phyloP scores from a whole-genome alignment of 2,329 filamentous ascomycete species.

The Daldinia eschscholtzii region DNA sequence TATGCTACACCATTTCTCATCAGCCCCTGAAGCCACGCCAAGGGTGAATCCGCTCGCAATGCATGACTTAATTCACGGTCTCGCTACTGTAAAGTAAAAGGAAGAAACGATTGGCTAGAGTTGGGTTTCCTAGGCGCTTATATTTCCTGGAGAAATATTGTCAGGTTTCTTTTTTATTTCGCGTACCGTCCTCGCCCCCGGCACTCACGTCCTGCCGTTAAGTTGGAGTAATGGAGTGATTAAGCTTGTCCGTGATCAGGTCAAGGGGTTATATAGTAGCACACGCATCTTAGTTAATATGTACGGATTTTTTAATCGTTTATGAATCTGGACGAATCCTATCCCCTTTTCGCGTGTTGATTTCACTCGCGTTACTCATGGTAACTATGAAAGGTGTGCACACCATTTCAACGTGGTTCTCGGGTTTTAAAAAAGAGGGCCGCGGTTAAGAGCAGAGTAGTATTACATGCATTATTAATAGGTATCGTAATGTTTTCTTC shows the following conservation, averaged over 20 bases:
- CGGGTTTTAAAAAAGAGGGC: constrained; percentile 20
- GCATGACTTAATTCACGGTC: constrained; percentile 38
- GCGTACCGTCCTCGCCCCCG: constrained; percentile 9
- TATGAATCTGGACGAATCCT: constrained; percentile 16
- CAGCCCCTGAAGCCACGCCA: constrained; percentile 36
- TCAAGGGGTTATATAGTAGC: constrained; percentile 17
- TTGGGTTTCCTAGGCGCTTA: constrained; percentile 13
- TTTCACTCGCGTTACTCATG: constrained; percentile 27
- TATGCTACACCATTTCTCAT: constrained; percentile 34
- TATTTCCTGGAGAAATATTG: constrained; percentile 12
- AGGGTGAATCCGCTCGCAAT: constrained; percentile 38
- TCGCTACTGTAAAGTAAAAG: constrained; percentile 37
- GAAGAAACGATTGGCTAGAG: background rate
- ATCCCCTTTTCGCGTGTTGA: constrained; percentile 25
- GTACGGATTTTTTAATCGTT: constrained; percentile 8
- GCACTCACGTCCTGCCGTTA: constrained; percentile 11
- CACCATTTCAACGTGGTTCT: constrained; percentile 25
- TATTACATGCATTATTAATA: constrained; percentile 36
- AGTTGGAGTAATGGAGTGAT: constrained; percentile 25
- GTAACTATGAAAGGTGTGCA: constrained; percentile 28
- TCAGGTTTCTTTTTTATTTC: constrained; percentile 6
- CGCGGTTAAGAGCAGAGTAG: constrained; percentile 15
- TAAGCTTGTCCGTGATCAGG: constrained; percentile 14
- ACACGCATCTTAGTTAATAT: constrained; percentile 13
- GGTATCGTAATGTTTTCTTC: constrained; percentile 16